Conservation (phyloP, 768 basidiomycete species). For the Amanita pseudoporphyria region DNA sequence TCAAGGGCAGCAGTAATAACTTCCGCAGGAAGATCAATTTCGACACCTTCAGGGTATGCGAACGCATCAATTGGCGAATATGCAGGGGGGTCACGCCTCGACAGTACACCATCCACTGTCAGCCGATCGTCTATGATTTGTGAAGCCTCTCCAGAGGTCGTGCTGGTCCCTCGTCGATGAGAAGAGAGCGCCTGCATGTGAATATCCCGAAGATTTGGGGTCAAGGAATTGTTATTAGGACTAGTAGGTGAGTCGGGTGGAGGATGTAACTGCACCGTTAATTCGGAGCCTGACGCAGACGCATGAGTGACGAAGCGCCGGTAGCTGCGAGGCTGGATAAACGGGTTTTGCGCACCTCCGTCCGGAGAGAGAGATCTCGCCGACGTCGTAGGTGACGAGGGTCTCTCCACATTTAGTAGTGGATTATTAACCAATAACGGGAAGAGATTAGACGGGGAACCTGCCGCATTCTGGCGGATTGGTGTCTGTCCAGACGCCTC, state of each 20-base stretch:
- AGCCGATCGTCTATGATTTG: not conserved
- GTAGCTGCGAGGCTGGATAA: slow-evolving; percentile 63
- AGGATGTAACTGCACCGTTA: slow-evolving; percentile 62
- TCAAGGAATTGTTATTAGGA: slow-evolving; percentile 70
- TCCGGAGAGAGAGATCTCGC: slow-evolving; percentile 56
- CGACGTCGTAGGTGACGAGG: slow-evolving; percentile 33
- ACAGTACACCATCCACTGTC: slow-evolving; percentile 17
- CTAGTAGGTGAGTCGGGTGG: slow-evolving; percentile 74
- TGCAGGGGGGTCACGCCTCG: slow-evolving; percentile 67
- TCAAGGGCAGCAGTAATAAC: slow-evolving; percentile 86
- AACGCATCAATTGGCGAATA: slow-evolving; percentile 88
- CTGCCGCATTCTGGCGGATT: slow-evolving; percentile 24
- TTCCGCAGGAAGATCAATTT: slow-evolving; percentile 87
- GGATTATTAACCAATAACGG: slow-evolving; percentile 9
- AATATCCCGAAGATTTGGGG: slow-evolving; percentile 78
- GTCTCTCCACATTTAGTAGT: slow-evolving; percentile 14
- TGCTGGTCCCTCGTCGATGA: slow-evolving; percentile 29
- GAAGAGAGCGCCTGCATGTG: slow-evolving; percentile 55
- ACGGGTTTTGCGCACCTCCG: slow-evolving; percentile 80
- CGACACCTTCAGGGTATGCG: slow-evolving; percentile 81
- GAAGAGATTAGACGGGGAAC: slow-evolving; percentile 17
- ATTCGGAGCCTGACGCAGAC: slow-evolving; percentile 57
- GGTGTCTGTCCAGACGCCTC: slow-evolving; percentile 16
- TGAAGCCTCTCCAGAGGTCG: slow-evolving; percentile 12
- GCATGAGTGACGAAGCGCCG: slow-evolving; percentile 57